These are phyloP conservation scores for Eutypa lata DNA, from an alignment of 2,329 filamentous ascomycete species.

Conservation along the genomic window DNA sequence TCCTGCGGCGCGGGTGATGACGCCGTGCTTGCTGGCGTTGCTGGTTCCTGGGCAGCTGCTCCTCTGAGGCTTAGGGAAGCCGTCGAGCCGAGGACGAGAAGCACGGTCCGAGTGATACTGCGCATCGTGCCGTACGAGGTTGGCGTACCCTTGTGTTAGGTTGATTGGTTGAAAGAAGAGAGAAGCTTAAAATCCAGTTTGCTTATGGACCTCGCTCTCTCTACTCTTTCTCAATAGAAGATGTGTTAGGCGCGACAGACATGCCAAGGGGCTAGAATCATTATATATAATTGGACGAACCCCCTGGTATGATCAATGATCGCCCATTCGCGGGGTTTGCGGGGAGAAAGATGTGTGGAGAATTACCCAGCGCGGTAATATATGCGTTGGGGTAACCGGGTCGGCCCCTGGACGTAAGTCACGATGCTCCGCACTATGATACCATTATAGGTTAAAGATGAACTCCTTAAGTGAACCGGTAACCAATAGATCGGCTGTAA, in stretches of 20 bases:
- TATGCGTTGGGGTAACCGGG: background rate
- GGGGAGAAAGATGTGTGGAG: background rate
- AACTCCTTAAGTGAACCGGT: background rate
- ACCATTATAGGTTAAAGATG: background rate
- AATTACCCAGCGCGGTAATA: background rate
- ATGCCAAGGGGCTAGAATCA: too few relatives aligned
- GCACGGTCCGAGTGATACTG: background rate
- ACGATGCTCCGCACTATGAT: background rate
- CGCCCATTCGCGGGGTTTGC: background rate
- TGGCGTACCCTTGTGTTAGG: background rate
- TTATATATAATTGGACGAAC: background rate
- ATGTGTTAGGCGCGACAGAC: too few relatives aligned
- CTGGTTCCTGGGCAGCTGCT: too few relatives aligned
- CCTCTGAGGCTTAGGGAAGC: background rate
- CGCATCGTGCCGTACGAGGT: background rate
- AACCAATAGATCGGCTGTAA: background rate
- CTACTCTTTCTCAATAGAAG: too few relatives aligned
- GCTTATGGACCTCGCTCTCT: too few relatives aligned
- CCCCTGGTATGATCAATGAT: background rate
- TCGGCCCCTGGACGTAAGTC: background rate
- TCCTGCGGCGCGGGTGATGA: too few relatives aligned
- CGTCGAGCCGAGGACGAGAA: background rate
- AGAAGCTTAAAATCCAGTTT: too few relatives aligned
- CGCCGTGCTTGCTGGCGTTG: too few relatives aligned
- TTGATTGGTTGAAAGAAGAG: background rate